Conservation (phyloP, 1,284 basidiomycete genomes). For the Heimioporus retisporus region DNA sequence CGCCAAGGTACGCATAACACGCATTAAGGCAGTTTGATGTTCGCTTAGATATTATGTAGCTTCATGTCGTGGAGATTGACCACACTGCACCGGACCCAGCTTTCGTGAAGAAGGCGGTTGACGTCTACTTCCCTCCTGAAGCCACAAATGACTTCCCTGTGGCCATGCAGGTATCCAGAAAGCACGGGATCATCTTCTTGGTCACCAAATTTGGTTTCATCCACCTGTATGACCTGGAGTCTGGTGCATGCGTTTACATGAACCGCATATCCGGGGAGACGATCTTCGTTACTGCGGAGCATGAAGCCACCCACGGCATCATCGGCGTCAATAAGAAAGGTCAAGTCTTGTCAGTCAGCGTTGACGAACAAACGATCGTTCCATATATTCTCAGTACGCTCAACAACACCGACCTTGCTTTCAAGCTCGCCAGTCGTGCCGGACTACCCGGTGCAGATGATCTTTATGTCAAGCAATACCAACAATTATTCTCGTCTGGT, state of each 20-base stretch:
- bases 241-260: constrained; percentile 99
- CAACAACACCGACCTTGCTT: constrained; percentile 98
- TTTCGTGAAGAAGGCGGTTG: constrained; percentile 98
- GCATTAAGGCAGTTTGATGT: constrained; percentile 20
- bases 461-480: constrained; percentile 96
- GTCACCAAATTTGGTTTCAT: constrained; percentile 99
- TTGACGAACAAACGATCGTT: constrained; percentile 97
- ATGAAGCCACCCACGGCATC: constrained; percentile 95
- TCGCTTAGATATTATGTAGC: constrained; percentile 57
- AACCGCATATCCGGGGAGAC: constrained; percentile 99
- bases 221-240: constrained; percentile 98
- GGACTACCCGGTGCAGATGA: constrained; percentile 99
- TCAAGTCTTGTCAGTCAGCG: constrained; percentile 96
- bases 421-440: constrained; percentile 98
- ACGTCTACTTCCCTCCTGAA: constrained; percentile 99
- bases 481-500: constrained; percentile 91
- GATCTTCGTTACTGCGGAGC: constrained; percentile 98
- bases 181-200: constrained; percentile 97
- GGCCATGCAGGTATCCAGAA: constrained; percentile 98
- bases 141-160: constrained; percentile 99
- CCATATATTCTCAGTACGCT: constrained; percentile 95
- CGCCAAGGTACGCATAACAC: constrained; percentile 82
- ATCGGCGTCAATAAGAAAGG: constrained; percentile 99
- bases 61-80: constrained; percentile 99
- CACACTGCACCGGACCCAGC: constrained; percentile 96